Evolutionary conservation across 257 asterid species (phyloP), one percentile per base, ranked within the genome.

Genomic region (Striga asiatica): DNA sequence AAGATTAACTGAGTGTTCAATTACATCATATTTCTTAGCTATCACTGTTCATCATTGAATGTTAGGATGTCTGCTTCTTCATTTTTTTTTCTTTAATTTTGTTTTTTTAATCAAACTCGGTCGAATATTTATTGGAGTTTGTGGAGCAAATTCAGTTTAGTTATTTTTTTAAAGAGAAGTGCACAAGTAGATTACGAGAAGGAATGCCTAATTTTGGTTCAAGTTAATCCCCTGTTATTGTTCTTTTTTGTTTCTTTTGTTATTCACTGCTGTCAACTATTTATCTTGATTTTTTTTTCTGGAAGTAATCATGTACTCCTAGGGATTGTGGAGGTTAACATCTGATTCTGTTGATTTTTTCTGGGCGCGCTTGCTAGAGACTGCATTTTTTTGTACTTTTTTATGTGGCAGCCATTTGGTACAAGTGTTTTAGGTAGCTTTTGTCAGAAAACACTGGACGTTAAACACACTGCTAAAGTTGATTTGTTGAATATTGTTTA

Each of bases 211-310:
- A 47, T 65, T 56, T 16, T 24, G 11, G 43, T 8, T 38, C 29
- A n/a, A n/a, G n/a, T n/a, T n/a, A n/a, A n/a, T n/a, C n/a, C n/a
- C n/a, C n/a, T n/a, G n/a, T n/a, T n/a, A n/a, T n/a, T n/a, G n/a
- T n/a, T n/a, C n/a, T n/a, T n/a, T n/a, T n/a, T n/a, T n/a, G n/a
- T n/a, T n/a, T n/a, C n/a, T n/a, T n/a, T n/a, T n/a, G n/a, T n/a
- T n/a, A n/a, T 54, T 7, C 3, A 27, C 54, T 46, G 35, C 8
- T 63, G 31, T 19, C 29, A 52, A 46, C 21, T 47, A 17, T 3
- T 3, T 8, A n/a, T 61, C 10, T 13, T 66, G 31, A 39, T 18
- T 52, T 39, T 24, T 50, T 56, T 50, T 56, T 58, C 37, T 48
- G 8, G 55, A 24, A 46, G 45, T 35, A n/a, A 32, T 18, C 17